These are phyloP conservation scores for Gastrolobium bilobum DNA, from an alignment of 306 rosid genomes.

Conservation along the genomic window DNA sequence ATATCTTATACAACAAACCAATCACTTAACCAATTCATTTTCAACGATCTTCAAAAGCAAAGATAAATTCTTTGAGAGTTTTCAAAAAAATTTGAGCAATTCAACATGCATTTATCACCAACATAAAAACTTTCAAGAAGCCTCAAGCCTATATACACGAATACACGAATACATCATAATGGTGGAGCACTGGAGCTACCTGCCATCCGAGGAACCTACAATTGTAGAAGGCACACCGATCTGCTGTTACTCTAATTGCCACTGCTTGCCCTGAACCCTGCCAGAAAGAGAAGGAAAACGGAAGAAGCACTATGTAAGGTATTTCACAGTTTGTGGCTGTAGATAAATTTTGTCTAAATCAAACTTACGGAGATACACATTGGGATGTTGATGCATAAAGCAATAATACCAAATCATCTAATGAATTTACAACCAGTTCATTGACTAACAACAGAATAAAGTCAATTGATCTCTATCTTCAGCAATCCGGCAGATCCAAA, in stretches of 20 bases:
- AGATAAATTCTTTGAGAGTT: neutral
- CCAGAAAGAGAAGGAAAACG: constrained; percentile 41
- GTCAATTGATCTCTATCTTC: constrained; percentile 31
- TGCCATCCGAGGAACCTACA: constrained; percentile 99
- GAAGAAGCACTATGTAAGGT: neutral
- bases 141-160: constrained; percentile 32
- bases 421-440: neutral
- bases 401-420: constrained; percentile 31
- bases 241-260: constrained; percentile 97
- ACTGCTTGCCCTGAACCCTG: constrained; percentile 99
- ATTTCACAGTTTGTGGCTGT: neutral
- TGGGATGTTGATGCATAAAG: constrained; percentile 20
- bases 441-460: constrained; percentile 6
- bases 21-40: constrained; percentile 3
- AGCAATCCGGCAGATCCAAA: neutral
- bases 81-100: neutral
- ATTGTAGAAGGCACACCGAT: constrained; percentile 96
- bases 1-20: constrained; percentile 18
- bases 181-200: constrained; percentile 59
- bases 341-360: constrained; percentile 28
- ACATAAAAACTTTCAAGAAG: constrained; percentile 11
- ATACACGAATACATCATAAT: constrained; percentile 34
- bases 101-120: constrained; percentile 21
- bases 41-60: neutral
- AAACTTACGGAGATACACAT: constrained; percentile 11